phyloP scores from a whole-genome alignment of 306 rosid species.

The Lagenaria siceraria region DNA sequence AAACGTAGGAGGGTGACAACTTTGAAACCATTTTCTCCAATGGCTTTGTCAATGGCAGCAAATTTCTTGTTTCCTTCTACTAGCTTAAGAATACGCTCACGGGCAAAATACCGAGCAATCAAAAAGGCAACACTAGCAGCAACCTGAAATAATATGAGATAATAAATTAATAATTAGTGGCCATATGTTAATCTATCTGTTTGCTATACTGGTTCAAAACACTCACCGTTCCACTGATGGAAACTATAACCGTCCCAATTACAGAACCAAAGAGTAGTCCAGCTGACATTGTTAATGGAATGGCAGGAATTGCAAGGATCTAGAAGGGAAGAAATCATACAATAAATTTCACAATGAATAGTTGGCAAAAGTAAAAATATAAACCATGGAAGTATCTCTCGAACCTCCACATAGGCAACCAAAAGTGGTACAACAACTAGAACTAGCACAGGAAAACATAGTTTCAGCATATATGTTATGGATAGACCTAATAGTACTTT shows the following conservation, averaged over 20 bases:
- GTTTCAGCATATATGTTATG: background rate
- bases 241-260: conserved; percentile 74
- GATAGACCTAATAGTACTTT: background rate
- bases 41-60: conserved; percentile 92
- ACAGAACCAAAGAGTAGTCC: conserved; percentile 92
- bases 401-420: background rate
- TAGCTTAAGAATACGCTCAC: conserved; percentile 85
- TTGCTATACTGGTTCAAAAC: background rate
- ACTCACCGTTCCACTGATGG: conserved; percentile 89
- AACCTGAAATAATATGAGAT: conserved; percentile 39
- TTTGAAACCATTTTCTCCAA: conserved; percentile 86
- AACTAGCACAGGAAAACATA: background rate
- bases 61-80: conserved; percentile 94
- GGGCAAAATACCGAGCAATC: conserved; percentile 94
- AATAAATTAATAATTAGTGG: conserved; percentile 7
- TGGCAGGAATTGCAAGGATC: conserved; percentile 94
- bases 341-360: background rate
- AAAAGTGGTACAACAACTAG: background rate
- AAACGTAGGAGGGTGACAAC: conserved; percentile 92
- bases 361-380: background rate
- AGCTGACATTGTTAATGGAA: conserved; percentile 92
- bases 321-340: conserved; percentile 11
- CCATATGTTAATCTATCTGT: background rate
- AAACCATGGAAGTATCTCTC: background rate
- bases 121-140: conserved; percentile 94